Percentiles rank a stretch among this genome's conserved stretches.
Evolutionary conservation across 2,329 filamentous ascomycete genomes (phyloP).

Genomic region (Calycina herbarum): DNA sequence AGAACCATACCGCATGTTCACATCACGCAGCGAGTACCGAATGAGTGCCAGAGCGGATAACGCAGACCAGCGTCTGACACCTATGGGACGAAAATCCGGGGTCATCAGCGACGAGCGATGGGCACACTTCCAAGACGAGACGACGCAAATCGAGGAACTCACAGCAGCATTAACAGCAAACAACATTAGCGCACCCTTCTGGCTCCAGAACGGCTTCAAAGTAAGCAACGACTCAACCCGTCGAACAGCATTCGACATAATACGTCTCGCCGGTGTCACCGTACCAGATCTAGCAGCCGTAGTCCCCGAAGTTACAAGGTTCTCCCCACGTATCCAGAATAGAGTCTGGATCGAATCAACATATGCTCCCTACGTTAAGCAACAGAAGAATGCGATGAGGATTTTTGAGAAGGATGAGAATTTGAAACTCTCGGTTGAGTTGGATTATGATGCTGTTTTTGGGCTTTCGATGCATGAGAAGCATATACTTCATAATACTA

Average conservation of each 20-base stretch:
- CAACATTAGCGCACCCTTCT: conserved; percentile 60
- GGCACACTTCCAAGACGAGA: conserved; percentile 65
- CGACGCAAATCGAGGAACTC: conserved; percentile 66
- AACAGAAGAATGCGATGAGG: conserved; percentile 66
- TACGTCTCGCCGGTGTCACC: conserved; percentile 64
- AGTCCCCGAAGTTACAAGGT: conserved; percentile 58
- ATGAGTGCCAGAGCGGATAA: conserved; percentile 93
- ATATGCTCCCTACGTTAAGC: conserved; percentile 83
- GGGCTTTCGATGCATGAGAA: conserved; percentile 82
- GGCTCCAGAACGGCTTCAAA: conserved; percentile 69
- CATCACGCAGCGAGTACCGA: conserved; percentile 89
- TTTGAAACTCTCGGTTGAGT: conserved; percentile 66
- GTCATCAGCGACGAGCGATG: conserved; percentile 80
- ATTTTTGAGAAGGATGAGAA: conserved; percentile 75
- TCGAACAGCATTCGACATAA: conserved; percentile 76
- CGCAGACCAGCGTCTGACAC: conserved; percentile 82
- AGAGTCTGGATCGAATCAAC: conserved; percentile 79
- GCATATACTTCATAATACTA: conserved; percentile 64
- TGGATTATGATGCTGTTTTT: conserved; percentile 73
- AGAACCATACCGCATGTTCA: conserved; percentile 99
- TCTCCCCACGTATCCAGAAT: conserved; percentile 57
- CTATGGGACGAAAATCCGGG: conserved; percentile 72
- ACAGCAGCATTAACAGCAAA: conserved; percentile 59
- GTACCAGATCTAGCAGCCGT: conserved; percentile 57
- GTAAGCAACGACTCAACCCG: conserved; percentile 65